Percentiles rank a stretch among this genome's conserved stretches.
Conservation (phyloP, 2,329 filamentous ascomycete genomes). For the Scytalidium sp. region DNA sequence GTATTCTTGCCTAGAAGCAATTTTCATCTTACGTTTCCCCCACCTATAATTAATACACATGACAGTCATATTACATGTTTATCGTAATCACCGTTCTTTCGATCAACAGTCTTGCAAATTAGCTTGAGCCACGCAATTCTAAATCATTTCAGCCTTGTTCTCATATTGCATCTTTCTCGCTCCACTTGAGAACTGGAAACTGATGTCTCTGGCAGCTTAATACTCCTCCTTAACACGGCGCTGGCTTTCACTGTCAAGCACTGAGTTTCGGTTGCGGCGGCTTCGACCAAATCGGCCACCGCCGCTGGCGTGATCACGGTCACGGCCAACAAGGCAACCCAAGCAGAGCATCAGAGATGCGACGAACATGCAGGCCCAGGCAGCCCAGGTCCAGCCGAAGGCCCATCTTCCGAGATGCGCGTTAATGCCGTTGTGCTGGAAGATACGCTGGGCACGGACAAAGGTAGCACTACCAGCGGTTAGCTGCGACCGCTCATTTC, state of each 20-base stretch:
- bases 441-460: constrained; percentile 66
- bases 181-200: background rate
- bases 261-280: constrained; percentile 52
- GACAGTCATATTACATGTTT: too few species aligned
- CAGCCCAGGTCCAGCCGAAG: constrained; percentile 76
- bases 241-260: constrained; percentile 46
- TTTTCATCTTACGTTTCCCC: too few species aligned
- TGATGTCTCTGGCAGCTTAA: background rate
- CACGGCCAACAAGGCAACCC: constrained; percentile 44
- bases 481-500: constrained; percentile 17
- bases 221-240: constrained; percentile 71
- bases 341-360: constrained; percentile 66
- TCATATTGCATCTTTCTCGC: background rate
- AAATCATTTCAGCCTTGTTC: too few species aligned
- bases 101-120: too few species aligned
- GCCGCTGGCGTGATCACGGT: constrained; percentile 25
- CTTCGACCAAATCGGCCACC: constrained; percentile 38
- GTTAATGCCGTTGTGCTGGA: constrained; percentile 50
- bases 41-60: too few species aligned
- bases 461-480: constrained; percentile 50
- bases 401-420: constrained; percentile 65
- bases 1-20: background rate
- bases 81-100: too few species aligned
- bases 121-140: too few species aligned
- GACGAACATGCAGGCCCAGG: constrained; percentile 63